Evolutionary conservation across 371 early-diverging fungal genomes (phyloP), one percentile per base, ranked within the genome.

Genomic region (Coemansia sp.): DNA sequence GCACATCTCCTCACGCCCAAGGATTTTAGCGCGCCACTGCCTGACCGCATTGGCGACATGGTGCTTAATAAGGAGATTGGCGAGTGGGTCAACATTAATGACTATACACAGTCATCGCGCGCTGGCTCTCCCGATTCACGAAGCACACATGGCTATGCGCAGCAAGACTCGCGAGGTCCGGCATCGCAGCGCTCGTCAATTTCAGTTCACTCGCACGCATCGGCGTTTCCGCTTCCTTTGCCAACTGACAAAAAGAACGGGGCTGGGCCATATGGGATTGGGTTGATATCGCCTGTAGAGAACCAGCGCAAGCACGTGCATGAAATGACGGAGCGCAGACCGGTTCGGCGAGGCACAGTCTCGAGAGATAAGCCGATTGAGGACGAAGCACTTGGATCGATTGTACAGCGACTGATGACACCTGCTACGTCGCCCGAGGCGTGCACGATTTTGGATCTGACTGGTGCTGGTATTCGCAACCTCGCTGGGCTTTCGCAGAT

Each of bases 21-120:
- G 24, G 80, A 79, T 53, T 75, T 80, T 58, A 53, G 61, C 48
- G 63, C 26, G 21, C 80, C 76, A 17, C 32, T 79, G 46, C 80
- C 80, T 3, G 66, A 80, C n/a, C 79, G 80, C 9, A 54, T 79
- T n/a, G 80, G 80, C 57, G 69, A 79, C 41, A 79, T 79, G 80
- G 79, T 79, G 2, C 54, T 79, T 23, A 80, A 79, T 39, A 65
- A 63, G 62, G 65, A 54, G 21, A 28, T 65, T 11, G 80, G 80
- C 36, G 79, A 79, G 29, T 79, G 80, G 80, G 74, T 79, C 19
- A 53, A 79, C 23, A 74, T 79, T 9, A 61, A 44, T 64, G 72
- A 79, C 40, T 67, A 61, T n/a, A 17, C 6, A 56, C 66, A 52
- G 19, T 41, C 57, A 1, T 62, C 53, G 58, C 60, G 44, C 12